A percentile compares a stretch with the other conserved stretches of the same genome.
These are phyloP conservation scores for Pseudozyma flocculosa DNA, from an alignment of 1,284 basidiomycete genomes.

Conservation along the genomic window DNA sequence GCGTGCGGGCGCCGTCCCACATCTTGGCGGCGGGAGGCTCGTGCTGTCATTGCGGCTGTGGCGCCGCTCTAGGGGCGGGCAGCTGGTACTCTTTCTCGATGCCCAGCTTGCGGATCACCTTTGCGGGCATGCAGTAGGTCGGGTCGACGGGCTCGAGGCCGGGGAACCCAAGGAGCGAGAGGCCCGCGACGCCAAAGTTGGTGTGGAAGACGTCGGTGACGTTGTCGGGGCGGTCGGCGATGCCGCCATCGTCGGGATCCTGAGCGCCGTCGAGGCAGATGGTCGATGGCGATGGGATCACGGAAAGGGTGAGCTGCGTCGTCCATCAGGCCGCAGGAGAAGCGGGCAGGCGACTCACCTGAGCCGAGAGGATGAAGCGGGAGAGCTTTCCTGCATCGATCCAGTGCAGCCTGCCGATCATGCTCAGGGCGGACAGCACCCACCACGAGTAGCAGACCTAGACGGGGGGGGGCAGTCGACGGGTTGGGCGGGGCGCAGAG, in stretches of 20 bases:
- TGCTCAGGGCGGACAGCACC: constrained; percentile 85
- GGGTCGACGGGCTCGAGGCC: constrained; percentile 82
- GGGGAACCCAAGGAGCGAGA: constrained; percentile 86
- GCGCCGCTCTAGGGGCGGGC: too few species aligned
- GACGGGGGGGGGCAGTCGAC: neutral
- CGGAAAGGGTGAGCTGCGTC: neutral
- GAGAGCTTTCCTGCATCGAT: constrained; percentile 81
- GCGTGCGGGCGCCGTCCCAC: too few species aligned
- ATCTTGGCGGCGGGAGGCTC: too few species aligned
- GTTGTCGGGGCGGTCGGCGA: constrained; percentile 89
- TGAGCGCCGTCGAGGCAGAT: constrained; percentile 53
- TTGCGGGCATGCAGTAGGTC: constrained; percentile 91
- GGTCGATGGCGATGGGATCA: neutral
- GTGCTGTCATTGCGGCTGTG: too few species aligned
- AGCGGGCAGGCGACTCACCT: constrained; percentile 63
- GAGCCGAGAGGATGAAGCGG: constrained; percentile 82
- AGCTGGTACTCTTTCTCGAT: constrained; percentile 42
- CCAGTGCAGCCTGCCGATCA: constrained; percentile 81
- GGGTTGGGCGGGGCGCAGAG: neutral
- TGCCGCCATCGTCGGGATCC: constrained; percentile 88
- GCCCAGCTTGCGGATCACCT: constrained; percentile 63
- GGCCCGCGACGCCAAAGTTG: constrained; percentile 83
- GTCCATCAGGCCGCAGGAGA: too few species aligned
- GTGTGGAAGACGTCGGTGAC: constrained; percentile 97
- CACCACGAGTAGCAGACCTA: constrained; percentile 98